These are phyloP conservation scores for Xerocomellus intermedius DNA, from an alignment of 768 basidiomycete species.

Conservation along the genomic window DNA sequence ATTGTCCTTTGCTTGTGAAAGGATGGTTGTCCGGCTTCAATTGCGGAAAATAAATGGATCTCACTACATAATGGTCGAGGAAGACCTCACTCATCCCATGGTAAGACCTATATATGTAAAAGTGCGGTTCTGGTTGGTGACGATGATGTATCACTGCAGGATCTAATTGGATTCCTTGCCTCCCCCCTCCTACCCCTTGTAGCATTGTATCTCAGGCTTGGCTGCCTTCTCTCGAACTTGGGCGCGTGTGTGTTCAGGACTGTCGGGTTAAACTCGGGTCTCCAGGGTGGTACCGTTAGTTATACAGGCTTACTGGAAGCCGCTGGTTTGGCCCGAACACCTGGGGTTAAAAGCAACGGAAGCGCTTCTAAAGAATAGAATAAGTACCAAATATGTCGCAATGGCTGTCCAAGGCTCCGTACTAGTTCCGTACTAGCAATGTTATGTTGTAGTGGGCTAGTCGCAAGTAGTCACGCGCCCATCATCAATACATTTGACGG, in stretches of 20 bases:
- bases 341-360: conserved; percentile 8
- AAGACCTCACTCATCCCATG: conserved; percentile 59
- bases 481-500: not conserved
- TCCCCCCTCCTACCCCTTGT: conserved; percentile 21
- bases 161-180: conserved; percentile 21
- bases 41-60: conserved; percentile 43
- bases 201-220: conserved; percentile 13
- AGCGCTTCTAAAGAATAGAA: conserved; percentile 11
- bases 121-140: not conserved
- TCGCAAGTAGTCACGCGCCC: not conserved
- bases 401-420: not conserved
- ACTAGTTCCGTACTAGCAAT: not conserved
- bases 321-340: conserved; percentile 8
- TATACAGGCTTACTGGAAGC: conserved; percentile 24
- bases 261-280: conserved; percentile 23
- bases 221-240: conserved; percentile 24
- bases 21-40: conserved; percentile 49
- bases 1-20: conserved; percentile 15
- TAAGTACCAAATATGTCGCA: not conserved
- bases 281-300: conserved; percentile 13
- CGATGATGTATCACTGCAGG: conserved; percentile 8
- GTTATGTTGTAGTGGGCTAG: not conserved
- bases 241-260: conserved; percentile 21
- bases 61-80: conserved; percentile 52
- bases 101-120: conserved; percentile 22